Evolutionary conservation across 495 filamentous ascomycete species (phyloP).

Genomic region (Lasiosphaeria ovina): DNA sequence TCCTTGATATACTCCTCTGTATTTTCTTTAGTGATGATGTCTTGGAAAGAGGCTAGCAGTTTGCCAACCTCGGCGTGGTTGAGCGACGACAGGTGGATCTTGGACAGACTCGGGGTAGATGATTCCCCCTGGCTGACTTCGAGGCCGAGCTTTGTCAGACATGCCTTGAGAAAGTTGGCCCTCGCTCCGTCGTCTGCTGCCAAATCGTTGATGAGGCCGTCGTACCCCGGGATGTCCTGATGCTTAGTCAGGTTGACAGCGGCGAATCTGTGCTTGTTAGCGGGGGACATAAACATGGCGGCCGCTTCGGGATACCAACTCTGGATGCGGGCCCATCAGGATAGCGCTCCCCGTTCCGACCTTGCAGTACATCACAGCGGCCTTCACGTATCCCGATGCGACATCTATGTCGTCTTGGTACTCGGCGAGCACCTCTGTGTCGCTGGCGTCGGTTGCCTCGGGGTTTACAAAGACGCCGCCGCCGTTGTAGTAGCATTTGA

Average conservation of each 20-base stretch:
- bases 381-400: slow-evolving; percentile 65
- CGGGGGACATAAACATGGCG: not conserved
- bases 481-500: slow-evolving; percentile 88
- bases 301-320: slow-evolving; percentile 56
- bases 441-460: slow-evolving; percentile 54
- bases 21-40: slow-evolving; percentile 65
- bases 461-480: slow-evolving; percentile 93
- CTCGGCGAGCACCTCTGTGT: slow-evolving; percentile 78
- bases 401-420: slow-evolving; percentile 77
- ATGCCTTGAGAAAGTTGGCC: slow-evolving; percentile 75
- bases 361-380: slow-evolving; percentile 84
- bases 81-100: slow-evolving; percentile 76
- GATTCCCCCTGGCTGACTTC: slow-evolving; percentile 67
- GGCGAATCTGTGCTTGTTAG: slow-evolving; percentile 63
- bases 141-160: slow-evolving; percentile 78
- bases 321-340: slow-evolving; percentile 88
- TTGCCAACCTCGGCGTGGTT: slow-evolving; percentile 61
- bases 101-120: slow-evolving; percentile 77
- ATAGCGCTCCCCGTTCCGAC: slow-evolving; percentile 80
- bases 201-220: slow-evolving; percentile 64
- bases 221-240: slow-evolving; percentile 61
- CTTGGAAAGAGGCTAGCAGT: slow-evolving; percentile 64
- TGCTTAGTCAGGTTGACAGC: slow-evolving; percentile 69
- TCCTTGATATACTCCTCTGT: slow-evolving; percentile 75
- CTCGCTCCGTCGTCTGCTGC: slow-evolving; percentile 68